Evolutionary conservation across 176 grass and related monocot genomes (phyloP).

Genomic region (Carex cristatella): DNA sequence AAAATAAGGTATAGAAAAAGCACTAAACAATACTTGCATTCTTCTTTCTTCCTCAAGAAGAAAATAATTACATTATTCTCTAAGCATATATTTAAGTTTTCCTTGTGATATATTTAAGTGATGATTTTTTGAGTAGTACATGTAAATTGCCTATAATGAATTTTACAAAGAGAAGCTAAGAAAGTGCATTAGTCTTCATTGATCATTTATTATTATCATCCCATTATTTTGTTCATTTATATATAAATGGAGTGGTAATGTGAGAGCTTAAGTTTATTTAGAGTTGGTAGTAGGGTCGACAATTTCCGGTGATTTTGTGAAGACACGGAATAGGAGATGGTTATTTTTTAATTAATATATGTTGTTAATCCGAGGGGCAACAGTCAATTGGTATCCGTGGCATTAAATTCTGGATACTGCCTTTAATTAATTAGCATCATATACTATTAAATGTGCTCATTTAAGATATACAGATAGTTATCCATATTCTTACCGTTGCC

Average conservation of each 20-base stretch:
- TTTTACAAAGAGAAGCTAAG: neutral
- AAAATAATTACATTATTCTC: neutral
- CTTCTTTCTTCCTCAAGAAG: neutral
- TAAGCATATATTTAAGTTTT: neutral
- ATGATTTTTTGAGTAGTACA: neutral
- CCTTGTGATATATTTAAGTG: neutral
- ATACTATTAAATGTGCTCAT: neutral
- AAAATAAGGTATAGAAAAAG: neutral
- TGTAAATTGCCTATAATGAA: neutral
- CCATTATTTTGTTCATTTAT: neutral
- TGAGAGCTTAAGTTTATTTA: conserved; percentile 6
- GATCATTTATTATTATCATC: neutral
- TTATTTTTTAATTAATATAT: conserved; percentile 8
- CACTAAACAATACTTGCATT: neutral
- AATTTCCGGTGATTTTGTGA: conserved; percentile 16
- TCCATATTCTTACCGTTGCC: neutral
- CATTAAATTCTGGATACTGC: conserved; percentile 16
- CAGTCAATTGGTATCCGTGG: conserved; percentile 1
- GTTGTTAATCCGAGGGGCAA: neutral
- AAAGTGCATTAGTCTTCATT: neutral
- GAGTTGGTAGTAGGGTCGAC: neutral
- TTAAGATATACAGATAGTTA: neutral
- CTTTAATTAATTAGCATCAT: conserved; percentile 3
- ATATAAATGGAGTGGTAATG: neutral
- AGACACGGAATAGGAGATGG: conserved; percentile 18